A percentile compares a stretch with the other conserved stretches of the same genome.
phyloP scores from a whole-genome alignment of 2,329 filamentous ascomycete species.

The Helotiales sp. region DNA sequence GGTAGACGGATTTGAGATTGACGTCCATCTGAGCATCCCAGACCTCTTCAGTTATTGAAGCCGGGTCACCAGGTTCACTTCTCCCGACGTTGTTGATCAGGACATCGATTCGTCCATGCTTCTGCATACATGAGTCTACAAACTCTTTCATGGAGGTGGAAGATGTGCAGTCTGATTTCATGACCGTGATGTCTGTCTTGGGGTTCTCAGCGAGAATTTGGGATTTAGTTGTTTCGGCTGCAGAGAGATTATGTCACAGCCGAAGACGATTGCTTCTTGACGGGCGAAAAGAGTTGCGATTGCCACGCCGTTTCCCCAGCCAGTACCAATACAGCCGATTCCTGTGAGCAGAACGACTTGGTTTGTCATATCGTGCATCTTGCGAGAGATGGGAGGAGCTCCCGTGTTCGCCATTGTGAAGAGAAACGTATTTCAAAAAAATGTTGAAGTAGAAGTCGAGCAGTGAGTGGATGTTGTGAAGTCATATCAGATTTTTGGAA shows the following conservation, averaged over 20 bases:
- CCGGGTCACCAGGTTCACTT: conserved; percentile 57
- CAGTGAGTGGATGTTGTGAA: not conserved
- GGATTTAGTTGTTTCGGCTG: conserved; percentile 48
- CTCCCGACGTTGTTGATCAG: conserved; percentile 65
- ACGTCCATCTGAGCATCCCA: conserved; percentile 60
- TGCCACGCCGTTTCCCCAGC: conserved; percentile 57
- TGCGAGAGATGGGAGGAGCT: conserved; percentile 30
- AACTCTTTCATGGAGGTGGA: conserved; percentile 56
- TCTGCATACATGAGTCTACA: conserved; percentile 56
- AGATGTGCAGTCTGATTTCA: conserved; percentile 57
- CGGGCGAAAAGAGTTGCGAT: conserved; percentile 53
- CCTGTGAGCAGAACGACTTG: conserved; percentile 40
- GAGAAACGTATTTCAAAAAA: not conserved
- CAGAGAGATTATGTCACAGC: conserved; percentile 53
- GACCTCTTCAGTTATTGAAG: conserved; percentile 51
- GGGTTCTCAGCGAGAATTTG: conserved; percentile 46
- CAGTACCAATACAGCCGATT: not conserved
- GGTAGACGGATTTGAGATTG: conserved; percentile 61
- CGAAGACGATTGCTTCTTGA: conserved; percentile 55
- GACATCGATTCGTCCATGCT: conserved; percentile 62
- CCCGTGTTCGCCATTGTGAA: conserved; percentile 27
- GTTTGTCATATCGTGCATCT: conserved; percentile 48
- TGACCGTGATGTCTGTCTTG: conserved; percentile 48
- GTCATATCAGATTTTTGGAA: not conserved
- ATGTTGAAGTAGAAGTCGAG: not conserved